phyloP scores from a whole-genome alignment of 371 early-diverging fungal genomes.

The Encephalitozoon cuniculi region DNA sequence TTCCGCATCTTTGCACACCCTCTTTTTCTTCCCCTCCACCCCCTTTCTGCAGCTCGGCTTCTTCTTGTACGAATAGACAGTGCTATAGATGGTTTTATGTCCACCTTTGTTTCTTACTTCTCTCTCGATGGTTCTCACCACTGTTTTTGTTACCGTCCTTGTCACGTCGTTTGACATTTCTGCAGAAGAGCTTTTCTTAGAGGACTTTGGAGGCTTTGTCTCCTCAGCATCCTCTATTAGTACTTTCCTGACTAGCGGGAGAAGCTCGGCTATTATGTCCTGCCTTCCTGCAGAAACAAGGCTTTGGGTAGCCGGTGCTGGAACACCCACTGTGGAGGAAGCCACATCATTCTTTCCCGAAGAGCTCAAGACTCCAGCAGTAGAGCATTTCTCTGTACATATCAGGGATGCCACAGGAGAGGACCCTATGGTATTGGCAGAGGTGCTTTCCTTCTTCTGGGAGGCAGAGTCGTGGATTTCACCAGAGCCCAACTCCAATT shows the following conservation, averaged over 20 bases:
- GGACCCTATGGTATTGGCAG: neutral
- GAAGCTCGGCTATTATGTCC: neutral
- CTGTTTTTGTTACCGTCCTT: constrained; percentile 1
- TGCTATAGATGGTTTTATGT: constrained; percentile 9
- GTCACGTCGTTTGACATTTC: neutral
- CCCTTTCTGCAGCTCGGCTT: constrained; percentile 9
- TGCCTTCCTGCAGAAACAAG: neutral
- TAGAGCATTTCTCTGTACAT: neutral
- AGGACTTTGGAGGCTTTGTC: neutral
- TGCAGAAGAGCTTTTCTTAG: neutral
- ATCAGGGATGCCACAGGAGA: neutral
- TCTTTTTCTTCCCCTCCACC: neutral
- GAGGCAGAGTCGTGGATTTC: neutral
- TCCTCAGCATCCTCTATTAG: neutral
- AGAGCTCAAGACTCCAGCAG: neutral
- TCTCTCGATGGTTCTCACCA: neutral
- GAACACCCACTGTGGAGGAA: neutral
- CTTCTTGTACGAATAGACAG: constrained; percentile 31
- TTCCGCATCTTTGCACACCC: neutral
- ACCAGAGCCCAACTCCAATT: neutral
- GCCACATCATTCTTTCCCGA: neutral
- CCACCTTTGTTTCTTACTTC: neutral
- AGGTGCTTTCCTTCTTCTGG: neutral
- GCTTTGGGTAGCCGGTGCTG: neutral
- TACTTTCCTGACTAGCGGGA: neutral